Base-by-base conservation (phyloP, 2,329 filamentous ascomycete species). In the Sarocladiaceae sp. region DNA sequence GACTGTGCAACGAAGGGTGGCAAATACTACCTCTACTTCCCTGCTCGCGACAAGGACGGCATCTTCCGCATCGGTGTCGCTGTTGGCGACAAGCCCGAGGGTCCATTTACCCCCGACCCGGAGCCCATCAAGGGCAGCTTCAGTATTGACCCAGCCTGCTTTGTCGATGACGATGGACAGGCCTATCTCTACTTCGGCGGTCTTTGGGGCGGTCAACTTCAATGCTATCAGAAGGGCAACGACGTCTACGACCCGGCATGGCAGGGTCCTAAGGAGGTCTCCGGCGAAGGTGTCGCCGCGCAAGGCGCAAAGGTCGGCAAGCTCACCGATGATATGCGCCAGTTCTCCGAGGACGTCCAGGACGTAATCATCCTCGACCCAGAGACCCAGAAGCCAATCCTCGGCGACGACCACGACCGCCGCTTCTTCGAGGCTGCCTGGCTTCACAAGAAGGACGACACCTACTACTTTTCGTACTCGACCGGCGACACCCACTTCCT, bases 351-450 rank as follows among this genome's bases (percentile, higher is more conserved):
- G 2, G 64, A 69, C 1, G 75, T 83, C 2, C 66, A 69, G 4
- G 80, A 87, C 51, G 61, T 88, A 2, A 61, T 69, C 16, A 84
- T 90, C 52, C 66, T 86, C 6, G 83, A 78, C 33, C 70, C 71
- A 5, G 77, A 82, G 53, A 74, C 73, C 3, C 76, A 78, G 5
- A 59, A 74, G 56, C 78, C 73, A 1, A 67, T 89, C 41, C 55
- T 64, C 2, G 80, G 81, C 9, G 75, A 82, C 53, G 83, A 89
- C 60, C 85, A 89, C 58, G 82, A 83, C 48, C 64, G 82, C 13
- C 73, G 85, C 6, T 90, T 90, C 72, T 89, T 90, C 59, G 85
- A 90, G 65, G 85, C 84, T 1, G 80, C 85, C 2, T 89, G 85
- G 85, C 70, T 88, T 72, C 85, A 89, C 66, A 86, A 85, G 70